Conservation (phyloP, 768 basidiomycete genomes). For the Boletus edulis region DNA sequence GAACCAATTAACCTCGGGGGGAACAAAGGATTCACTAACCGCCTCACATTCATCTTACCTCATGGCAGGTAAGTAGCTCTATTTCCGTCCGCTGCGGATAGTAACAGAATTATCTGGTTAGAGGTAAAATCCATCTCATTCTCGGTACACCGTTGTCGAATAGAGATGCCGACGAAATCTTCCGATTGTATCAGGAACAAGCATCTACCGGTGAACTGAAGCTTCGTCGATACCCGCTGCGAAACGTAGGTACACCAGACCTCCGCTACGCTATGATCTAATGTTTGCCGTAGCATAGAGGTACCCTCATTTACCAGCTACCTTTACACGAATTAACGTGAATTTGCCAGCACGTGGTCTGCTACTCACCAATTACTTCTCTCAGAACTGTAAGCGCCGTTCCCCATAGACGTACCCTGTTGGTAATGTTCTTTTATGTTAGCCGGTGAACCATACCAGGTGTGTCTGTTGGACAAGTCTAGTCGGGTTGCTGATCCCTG, state of each 20-base stretch:
- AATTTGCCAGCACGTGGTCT: conserved; percentile 56
- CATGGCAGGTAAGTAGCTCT: conserved; percentile 36
- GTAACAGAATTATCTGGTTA: conserved; percentile 1
- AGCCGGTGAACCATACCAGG: conserved; percentile 84
- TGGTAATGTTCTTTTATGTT: conserved; percentile 2
- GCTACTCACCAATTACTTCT: conserved; percentile 78
- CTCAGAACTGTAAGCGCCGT: conserved; percentile 66
- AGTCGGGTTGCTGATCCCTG: conserved; percentile 5
- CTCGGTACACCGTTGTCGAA: conserved; percentile 39
- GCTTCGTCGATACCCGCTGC: conserved; percentile 72
- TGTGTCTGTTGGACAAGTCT: conserved; percentile 25
- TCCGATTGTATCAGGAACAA: conserved; percentile 64
- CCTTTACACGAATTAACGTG: conserved; percentile 3
- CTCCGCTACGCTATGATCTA: conserved; percentile 5
- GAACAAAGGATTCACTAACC: conserved; percentile 23
- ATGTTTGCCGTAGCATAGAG: conserved; percentile 56
- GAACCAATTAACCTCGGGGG: conserved; percentile 21
- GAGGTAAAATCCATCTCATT: conserved; percentile 65
- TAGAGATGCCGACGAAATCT: conserved; percentile 50
- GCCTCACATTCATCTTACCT: conserved; percentile 53
- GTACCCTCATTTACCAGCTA: conserved; percentile 34
- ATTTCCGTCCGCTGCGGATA: neutral
- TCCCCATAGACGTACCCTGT: neutral
- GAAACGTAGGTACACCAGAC: conserved; percentile 42
- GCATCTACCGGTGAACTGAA: conserved; percentile 52